phyloP scores from a whole-genome alignment of 805 yeast species.

The Barnettozyma populi region DNA sequence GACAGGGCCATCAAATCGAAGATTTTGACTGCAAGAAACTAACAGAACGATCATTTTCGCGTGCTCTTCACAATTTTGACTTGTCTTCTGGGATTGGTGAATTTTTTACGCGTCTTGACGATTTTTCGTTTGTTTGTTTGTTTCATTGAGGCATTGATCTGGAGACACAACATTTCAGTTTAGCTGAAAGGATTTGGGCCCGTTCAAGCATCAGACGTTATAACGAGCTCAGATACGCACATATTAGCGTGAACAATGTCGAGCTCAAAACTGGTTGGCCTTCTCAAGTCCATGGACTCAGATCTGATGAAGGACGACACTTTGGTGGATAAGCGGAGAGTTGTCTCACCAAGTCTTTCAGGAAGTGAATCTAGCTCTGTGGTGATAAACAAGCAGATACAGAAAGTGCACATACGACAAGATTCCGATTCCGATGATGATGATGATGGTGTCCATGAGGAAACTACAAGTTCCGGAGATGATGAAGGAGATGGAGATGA shows the following conservation, averaged over 20 bases:
- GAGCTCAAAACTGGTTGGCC: slow-evolving; percentile 13
- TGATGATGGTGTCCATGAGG: neutral
- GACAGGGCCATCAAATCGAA: neutral
- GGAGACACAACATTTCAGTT: neutral
- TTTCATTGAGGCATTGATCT: neutral
- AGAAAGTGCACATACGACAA: slow-evolving; percentile 2
- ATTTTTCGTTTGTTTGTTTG: neutral
- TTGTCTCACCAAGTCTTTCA: slow-evolving; percentile 15
- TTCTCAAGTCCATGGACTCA: slow-evolving; percentile 15
- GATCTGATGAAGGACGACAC: slow-evolving; percentile 19
- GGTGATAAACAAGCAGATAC: slow-evolving; percentile 9
- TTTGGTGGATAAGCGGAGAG: slow-evolving; percentile 19
- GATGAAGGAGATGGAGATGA: slow-evolving; percentile 28
- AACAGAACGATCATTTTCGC: neutral
- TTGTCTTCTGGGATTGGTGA: neutral
- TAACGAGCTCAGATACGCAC: too few species aligned
- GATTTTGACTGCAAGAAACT: neutral
- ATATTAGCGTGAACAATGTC: slow-evolving; percentile 13
- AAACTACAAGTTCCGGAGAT: neutral
- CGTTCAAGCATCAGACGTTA: neutral
- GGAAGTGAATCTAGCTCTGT: slow-evolving; percentile 21
- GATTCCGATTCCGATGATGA: too few species aligned
- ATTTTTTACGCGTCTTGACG: neutral
- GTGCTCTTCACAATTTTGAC: neutral
- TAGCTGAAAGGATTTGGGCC: neutral